A percentile compares a stretch with the other conserved stretches of the same genome.
Conservation (phyloP, 371 early-diverging fungal genomes). For the Apophysomyces elegans region DNA sequence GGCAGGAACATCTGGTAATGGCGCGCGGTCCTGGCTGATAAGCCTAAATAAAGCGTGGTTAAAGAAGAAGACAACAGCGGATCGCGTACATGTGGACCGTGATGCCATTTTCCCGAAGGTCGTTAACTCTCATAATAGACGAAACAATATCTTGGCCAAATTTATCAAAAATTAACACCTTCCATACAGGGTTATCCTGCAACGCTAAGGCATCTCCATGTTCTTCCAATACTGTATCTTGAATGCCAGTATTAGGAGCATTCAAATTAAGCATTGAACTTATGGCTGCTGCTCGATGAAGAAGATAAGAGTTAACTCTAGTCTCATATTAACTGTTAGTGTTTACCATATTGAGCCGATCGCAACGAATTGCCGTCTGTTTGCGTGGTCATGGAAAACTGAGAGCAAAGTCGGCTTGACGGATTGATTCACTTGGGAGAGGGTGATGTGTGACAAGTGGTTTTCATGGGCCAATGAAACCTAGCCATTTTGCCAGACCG, state of each 20-base stretch:
- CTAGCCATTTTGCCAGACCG: no score
- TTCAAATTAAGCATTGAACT: slow-evolving; percentile 63
- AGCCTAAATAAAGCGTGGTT: slow-evolving; percentile 46
- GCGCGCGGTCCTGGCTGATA: slow-evolving; percentile 79
- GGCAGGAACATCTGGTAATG: slow-evolving; percentile 96
- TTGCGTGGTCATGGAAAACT: background rate
- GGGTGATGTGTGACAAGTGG: no score
- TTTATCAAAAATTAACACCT: slow-evolving; percentile 95
- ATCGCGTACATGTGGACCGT: slow-evolving; percentile 92
- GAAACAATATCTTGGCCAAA: slow-evolving; percentile 95
- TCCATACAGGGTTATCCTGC: slow-evolving; percentile 77
- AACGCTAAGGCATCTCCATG: slow-evolving; percentile 29
- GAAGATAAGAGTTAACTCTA: background rate
- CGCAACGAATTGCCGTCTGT: slow-evolving; percentile 18
- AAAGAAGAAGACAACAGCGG: background rate
- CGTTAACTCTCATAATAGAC: slow-evolving; percentile 95
- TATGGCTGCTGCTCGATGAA: slow-evolving; percentile 38
- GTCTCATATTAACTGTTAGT: background rate
- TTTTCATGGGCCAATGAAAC: no score
- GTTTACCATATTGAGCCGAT: slow-evolving; percentile 27
- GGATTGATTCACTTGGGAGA: background rate
- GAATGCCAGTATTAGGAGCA: background rate
- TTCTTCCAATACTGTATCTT: slow-evolving; percentile 13
- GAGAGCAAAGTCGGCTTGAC: background rate
- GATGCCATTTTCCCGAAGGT: slow-evolving; percentile 97